Evolutionary conservation across 768 basidiomycete genomes (phyloP), one percentile per base, ranked within the genome.

Genomic region (Daedalea quercina): DNA sequence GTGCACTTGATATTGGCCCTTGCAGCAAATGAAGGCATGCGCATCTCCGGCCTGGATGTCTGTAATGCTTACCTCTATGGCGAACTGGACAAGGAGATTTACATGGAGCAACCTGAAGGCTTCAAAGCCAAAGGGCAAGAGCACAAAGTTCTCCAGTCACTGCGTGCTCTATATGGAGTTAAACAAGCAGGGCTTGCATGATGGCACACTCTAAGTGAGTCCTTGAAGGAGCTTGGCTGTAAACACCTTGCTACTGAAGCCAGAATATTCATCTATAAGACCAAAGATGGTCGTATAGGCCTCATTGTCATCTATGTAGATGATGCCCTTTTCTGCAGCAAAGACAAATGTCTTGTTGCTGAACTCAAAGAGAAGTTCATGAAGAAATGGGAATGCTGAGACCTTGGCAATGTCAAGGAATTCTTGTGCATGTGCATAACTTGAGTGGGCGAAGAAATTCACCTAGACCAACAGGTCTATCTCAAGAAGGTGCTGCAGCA

Each of bases 121-220:
- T 62, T 60, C 47, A 37, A 9, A 8, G 51, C 31, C 1, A 31
- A n/a, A n/a, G 57, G 57, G 28, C 44, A 57, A 44, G 55, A 60
- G 22, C 34, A 58, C 22, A 44, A 57, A 50, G 65, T 68, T 6
- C 56, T 50, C 33, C 44, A 51, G 15, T 61, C 72, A 22, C 17
- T 13, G 1, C 64, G 67, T 35, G 59, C 67, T 1, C 52, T 73
- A 1, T 73, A 73, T 57, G 70, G 70, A 0, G 60, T 73, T 11
- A 66, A 69, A 33, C 70, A 71, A 51, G 65, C 65, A 8, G 62
- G 62, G 2, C 54, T 57, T 3, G 34, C 54, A 22, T 72, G 71
- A 70, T 57, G 64, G 25, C 26, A 55, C 24, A 59, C 37, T 17
- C 55, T 66, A 1, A 20, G 52, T 26, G 15, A 45, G 26, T 33